These are phyloP conservation scores for Umbelopsis sp. DNA, from an alignment of 192 early-diverging fungal genomes.

Conservation along the genomic window DNA sequence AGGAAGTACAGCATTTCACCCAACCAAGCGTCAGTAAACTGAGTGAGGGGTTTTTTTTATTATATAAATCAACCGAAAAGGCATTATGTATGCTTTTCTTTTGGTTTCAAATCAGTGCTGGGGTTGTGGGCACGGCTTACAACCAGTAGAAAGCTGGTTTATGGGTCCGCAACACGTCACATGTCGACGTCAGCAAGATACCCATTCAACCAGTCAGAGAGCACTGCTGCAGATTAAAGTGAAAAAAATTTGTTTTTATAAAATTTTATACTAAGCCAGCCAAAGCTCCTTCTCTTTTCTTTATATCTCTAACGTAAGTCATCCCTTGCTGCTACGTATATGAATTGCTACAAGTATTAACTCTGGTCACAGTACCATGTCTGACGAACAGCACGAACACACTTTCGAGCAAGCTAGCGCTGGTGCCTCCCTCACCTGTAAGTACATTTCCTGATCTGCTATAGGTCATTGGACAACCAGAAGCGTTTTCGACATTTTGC, in stretches of 20 bases:
- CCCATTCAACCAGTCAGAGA: not conserved
- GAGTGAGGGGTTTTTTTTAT: too few species aligned
- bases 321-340: too few species aligned
- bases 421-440: conserved; percentile 87
- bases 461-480: not conserved
- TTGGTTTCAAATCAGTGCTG: too few species aligned
- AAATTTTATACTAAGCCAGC: conserved; percentile 13
- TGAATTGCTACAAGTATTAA: too few species aligned
- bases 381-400: conserved; percentile 72
- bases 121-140: too few species aligned
- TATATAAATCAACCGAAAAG: too few species aligned
- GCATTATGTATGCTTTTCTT: too few species aligned
- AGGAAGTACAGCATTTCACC: too few species aligned
- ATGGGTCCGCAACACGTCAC: conserved; percentile 8
- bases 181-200: conserved; percentile 5
- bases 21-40: too few species aligned
- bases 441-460: not conserved
- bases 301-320: conserved; percentile 13
- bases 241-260: conserved; percentile 22
- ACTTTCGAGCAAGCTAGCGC: conserved; percentile 75
- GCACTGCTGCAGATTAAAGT: not conserved
- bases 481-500: too few species aligned
- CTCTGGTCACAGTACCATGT: conserved; percentile 41
- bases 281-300: conserved; percentile 4
- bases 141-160: not conserved